phyloP scores from a whole-genome alignment of 148 eudicot species.

The Cornus controversa region DNA sequence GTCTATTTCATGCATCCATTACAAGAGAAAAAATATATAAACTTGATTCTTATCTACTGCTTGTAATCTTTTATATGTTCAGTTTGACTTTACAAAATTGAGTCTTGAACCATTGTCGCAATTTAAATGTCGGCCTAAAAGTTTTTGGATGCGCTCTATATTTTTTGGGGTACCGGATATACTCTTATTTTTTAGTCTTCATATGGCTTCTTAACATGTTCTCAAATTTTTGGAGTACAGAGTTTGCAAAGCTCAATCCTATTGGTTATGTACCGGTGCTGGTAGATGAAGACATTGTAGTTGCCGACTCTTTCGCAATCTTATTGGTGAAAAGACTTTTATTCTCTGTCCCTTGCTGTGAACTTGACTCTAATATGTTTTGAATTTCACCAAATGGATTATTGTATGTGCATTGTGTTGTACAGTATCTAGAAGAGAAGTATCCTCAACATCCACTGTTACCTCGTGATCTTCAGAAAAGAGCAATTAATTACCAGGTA shows the following conservation, averaged over 20 bases:
- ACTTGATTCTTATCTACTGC: neutral
- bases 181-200: neutral
- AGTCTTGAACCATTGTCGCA: neutral
- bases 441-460: conserved; percentile 76
- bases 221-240: conserved; percentile 28
- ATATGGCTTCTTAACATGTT: neutral
- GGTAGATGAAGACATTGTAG: conserved; percentile 63
- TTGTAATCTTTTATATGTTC: neutral
- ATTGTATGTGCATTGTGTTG: conserved; percentile 2
- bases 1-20: neutral
- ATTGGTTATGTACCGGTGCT: conserved; percentile 71
- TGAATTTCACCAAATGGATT: neutral
- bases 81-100: neutral
- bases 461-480: conserved; percentile 72
- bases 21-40: neutral
- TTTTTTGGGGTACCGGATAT: neutral
- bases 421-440: conserved; percentile 87
- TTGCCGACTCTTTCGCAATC: conserved; percentile 86
- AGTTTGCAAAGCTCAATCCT: conserved; percentile 75
- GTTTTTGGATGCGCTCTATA: neutral
- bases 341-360: neutral
- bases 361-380: neutral
- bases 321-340: conserved; percentile 50
- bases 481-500: conserved; percentile 85
- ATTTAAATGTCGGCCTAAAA: neutral